phyloP scores from a whole-genome alignment of 2,329 filamentous ascomycete genomes.

The Teratosphaeria nubilosa region DNA sequence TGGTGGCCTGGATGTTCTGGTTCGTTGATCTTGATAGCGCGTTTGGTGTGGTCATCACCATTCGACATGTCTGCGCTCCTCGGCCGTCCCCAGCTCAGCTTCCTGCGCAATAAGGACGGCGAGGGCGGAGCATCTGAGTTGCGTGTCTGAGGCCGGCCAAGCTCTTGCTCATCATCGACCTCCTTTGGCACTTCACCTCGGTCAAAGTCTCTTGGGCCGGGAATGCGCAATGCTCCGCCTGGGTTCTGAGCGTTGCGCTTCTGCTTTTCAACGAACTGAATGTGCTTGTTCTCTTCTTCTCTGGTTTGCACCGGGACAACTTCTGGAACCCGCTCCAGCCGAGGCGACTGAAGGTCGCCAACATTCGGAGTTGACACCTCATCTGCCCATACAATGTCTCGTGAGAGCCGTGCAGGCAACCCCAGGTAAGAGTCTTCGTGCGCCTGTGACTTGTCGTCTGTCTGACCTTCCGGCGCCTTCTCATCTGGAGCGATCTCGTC shows the following conservation, averaged over 20 bases:
- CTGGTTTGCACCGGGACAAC: conserved; percentile 43
- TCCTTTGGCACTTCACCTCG: conserved; percentile 61
- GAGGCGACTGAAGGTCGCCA: conserved; percentile 23
- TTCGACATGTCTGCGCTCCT: conserved; percentile 14
- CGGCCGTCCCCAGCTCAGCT: not conserved
- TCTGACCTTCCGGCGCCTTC: not conserved
- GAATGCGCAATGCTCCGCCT: conserved; percentile 71
- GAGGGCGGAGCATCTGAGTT: conserved; percentile 8
- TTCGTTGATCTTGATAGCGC: conserved; percentile 59
- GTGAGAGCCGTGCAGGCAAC: conserved; percentile 4
- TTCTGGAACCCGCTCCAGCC: conserved; percentile 40
- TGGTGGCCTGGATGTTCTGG: conserved; percentile 39
- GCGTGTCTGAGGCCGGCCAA: conserved; percentile 18
- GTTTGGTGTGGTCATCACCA: conserved; percentile 31
- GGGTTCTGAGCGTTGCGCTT: conserved; percentile 53
- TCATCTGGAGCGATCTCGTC: conserved; percentile 6
- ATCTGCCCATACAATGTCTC: conserved; percentile 59
- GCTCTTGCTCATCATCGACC: conserved; percentile 37
- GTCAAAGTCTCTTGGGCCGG: conserved; percentile 83
- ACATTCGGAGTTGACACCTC: conserved; percentile 38
- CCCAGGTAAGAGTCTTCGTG: conserved; percentile 14
- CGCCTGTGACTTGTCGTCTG: not conserved
- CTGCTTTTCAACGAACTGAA: conserved; percentile 79
- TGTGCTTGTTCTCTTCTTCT: conserved; percentile 50
- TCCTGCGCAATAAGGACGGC: not conserved